These are phyloP conservation scores for Monosporozyma aerobia DNA, from an alignment of 805 yeast genomes.

Conservation along the genomic window DNA sequence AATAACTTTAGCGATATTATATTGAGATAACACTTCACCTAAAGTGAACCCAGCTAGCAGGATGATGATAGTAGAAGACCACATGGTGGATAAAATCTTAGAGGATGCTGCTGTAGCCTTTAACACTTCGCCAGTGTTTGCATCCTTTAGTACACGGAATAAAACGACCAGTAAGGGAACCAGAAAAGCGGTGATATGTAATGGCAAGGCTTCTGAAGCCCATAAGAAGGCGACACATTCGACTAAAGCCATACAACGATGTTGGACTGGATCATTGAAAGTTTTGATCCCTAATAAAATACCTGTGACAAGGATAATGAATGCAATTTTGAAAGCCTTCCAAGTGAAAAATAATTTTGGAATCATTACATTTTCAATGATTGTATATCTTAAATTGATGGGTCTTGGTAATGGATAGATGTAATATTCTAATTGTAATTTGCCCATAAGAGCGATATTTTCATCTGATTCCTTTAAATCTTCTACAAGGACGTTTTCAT, in stretches of 20 bases:
- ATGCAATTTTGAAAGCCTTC: constrained; percentile 40
- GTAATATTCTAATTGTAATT: constrained; percentile 30
- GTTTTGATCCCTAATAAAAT: constrained; percentile 50
- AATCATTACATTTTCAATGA: constrained; percentile 14
- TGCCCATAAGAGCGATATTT: constrained; percentile 19
- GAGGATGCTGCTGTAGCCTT: constrained; percentile 56
- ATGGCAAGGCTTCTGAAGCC: constrained; percentile 94
- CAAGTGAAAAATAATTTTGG: constrained; percentile 43
- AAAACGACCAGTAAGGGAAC: constrained; percentile 75
- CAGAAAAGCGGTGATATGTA: constrained; percentile 77
- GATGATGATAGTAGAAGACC: constrained; percentile 89
- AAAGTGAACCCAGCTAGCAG: constrained; percentile 87
- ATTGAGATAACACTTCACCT: constrained; percentile 89
- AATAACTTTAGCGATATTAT: constrained; percentile 77
- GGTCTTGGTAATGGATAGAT: constrained; percentile 26
- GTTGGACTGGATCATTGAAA: constrained; percentile 50
- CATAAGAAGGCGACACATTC: constrained; percentile 64
- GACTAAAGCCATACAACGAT: constrained; percentile 57
- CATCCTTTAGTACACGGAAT: constrained; percentile 51
- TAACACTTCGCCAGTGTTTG: constrained; percentile 42
- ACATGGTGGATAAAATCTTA: constrained; percentile 73
- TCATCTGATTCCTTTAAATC: constrained; percentile 8
- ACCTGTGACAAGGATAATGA: constrained; percentile 44
- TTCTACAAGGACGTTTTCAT: constrained; percentile 31
- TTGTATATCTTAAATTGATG: constrained; percentile 6